These are phyloP conservation scores for Manihot esculenta DNA, from an alignment of 441 rosid species.

Conservation along the genomic window DNA sequence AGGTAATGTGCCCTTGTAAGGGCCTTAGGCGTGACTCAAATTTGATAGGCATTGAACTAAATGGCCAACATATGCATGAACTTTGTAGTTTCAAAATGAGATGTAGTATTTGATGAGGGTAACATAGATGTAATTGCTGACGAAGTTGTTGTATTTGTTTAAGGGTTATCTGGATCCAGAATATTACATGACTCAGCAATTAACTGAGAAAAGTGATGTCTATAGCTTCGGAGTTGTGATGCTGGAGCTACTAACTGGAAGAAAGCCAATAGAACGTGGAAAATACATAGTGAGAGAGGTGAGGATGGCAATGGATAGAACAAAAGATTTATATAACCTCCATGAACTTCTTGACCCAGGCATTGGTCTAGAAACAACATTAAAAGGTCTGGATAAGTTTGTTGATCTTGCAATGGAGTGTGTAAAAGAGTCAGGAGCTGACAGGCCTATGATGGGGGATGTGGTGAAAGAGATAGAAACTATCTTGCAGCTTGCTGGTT, in stretches of 20 bases:
- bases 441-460: conserved; percentile 73
- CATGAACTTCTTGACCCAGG: conserved; percentile 54
- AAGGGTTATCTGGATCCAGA: conserved; percentile 90
- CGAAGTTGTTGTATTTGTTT: background rate
- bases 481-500: conserved; percentile 60
- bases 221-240: conserved; percentile 81
- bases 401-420: conserved; percentile 70
- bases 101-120: background rate
- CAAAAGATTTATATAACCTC: conserved; percentile 56
- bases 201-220: conserved; percentile 92
- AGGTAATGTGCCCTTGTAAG: too few species aligned
- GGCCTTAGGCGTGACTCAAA: too few species aligned
- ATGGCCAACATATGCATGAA: too few species aligned
- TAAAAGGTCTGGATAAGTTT: conserved; percentile 56
- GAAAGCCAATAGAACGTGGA: conserved; percentile 66
- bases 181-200: conserved; percentile 78
- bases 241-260: conserved; percentile 63
- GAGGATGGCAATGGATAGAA: conserved; percentile 47
- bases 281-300: conserved; percentile 75
- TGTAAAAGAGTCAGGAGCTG: conserved; percentile 55
- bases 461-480: conserved; percentile 74
- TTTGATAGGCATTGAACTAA: too few species aligned
- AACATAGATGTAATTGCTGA: background rate
- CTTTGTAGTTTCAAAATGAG: background rate
- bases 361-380: conserved; percentile 39